These are phyloP conservation scores for Candida cerambycidarum DNA, from an alignment of 805 yeast species.

Conservation along the genomic window DNA sequence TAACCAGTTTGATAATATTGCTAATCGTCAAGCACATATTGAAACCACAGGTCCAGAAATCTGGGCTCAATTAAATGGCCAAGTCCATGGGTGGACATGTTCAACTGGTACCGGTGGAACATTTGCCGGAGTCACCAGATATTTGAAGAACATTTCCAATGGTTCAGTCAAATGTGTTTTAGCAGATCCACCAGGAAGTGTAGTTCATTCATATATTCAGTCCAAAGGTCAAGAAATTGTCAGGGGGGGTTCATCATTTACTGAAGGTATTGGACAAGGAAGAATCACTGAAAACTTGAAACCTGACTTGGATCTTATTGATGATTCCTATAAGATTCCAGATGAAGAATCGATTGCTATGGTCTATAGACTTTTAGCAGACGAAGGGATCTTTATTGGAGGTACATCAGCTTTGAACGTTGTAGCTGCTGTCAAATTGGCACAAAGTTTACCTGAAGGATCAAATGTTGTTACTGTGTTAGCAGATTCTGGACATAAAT, in stretches of 20 bases:
- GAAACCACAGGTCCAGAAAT: constrained; percentile 93
- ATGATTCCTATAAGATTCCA: constrained; percentile 76
- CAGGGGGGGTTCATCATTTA: constrained; percentile 80
- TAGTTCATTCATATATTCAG: constrained; percentile 73
- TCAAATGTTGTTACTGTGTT: constrained; percentile 84
- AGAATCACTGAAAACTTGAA: constrained; percentile 81
- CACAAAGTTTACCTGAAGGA: constrained; percentile 71
- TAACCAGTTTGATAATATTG: constrained; percentile 85
- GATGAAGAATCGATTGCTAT: constrained; percentile 81
- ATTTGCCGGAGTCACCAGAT: constrained; percentile 81
- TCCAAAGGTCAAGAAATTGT: constrained; percentile 67
- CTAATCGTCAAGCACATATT: constrained; percentile 84
- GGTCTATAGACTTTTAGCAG: constrained; percentile 80
- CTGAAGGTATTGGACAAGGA: constrained; percentile 97
- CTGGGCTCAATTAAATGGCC: constrained; percentile 78
- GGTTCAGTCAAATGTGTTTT: constrained; percentile 58
- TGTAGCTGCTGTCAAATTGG: constrained; percentile 81
- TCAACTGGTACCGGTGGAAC: constrained; percentile 95
- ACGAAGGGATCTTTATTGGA: constrained; percentile 88
- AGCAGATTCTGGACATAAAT: constrained; percentile 89
- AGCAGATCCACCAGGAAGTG: constrained; percentile 95
- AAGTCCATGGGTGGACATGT: constrained; percentile 83
- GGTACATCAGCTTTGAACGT: constrained; percentile 91
- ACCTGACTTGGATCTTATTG: constrained; percentile 69
- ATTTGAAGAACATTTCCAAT: constrained; percentile 65